Evolutionary conservation across 2,329 filamentous ascomycete genomes (phyloP), one percentile per base, ranked within the genome.

Genomic region (Xylariaceae sp.): DNA sequence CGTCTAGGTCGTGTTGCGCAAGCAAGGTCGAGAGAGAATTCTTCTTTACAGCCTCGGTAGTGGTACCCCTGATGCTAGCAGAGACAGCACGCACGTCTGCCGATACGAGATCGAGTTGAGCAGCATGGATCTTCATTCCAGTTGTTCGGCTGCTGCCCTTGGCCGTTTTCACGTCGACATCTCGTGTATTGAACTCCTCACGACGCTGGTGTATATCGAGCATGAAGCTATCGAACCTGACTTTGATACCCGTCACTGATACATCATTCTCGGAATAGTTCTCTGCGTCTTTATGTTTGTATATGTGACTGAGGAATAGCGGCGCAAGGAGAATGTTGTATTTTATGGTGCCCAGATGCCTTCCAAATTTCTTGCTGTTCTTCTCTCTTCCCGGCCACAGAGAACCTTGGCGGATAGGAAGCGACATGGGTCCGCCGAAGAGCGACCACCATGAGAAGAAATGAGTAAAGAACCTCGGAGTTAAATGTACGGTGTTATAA

Each of bases 401-500:
- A 46, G 82, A 80, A 12, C 94, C 94, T 74, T 99, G 95, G 0
- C 94, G 89, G 54, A 99, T 87, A 8, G 94, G 95, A 31, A 99
- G 78, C 8, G 92, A 95, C 85, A 97, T 91, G 6, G 92, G 88
- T 1, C 92, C 91, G 6, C 91, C 91, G 71, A 99, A 99, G 62
- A 97, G 84, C 0, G 88, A 92, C 91, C 91, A 97, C 94, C 94
- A 99, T 54, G 86, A 85, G 74, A 91, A 97, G 76, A 99, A 99
- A 69, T 99, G 94, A 0, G 92, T 96, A 70, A 99, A 99, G 76
- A 99, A 96, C 6, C 91, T 86, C 4, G 94, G 94, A 1, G 89
- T 94, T 32, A 99, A 80, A 70, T 99, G 95, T 1, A 97, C 88
- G 0, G 92, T 91, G 68, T 99, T 99, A 76, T 99, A 99, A 68